Percentiles rank a stretch among this genome's conserved stretches.
Conservation (phyloP, 306 rosid genomes). For the Trifolium repens region DNA sequence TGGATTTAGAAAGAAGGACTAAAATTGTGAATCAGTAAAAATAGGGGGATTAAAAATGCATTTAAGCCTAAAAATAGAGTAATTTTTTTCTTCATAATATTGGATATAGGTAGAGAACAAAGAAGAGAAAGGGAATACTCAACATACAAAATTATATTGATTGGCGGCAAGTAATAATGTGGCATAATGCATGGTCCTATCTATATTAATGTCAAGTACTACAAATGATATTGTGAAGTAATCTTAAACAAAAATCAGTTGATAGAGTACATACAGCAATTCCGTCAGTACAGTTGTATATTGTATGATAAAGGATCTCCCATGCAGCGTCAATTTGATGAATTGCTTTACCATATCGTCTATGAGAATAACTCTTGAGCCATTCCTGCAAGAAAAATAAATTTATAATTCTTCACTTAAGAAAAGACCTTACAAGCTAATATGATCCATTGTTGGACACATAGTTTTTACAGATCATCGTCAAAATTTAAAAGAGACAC, state of each 20-base stretch:
- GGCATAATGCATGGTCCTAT: background rate
- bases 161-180: background rate
- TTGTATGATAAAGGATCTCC: slow-evolving; percentile 86
- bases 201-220: background rate
- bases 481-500: background rate
- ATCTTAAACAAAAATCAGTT: slow-evolving; percentile 5
- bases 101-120: too few species aligned
- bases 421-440: background rate
- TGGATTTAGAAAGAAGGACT: too few species aligned
- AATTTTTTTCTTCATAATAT: too few species aligned
- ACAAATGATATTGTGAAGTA: slow-evolving; percentile 4
- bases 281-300: slow-evolving; percentile 87
- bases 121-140: too few species aligned
- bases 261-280: slow-evolving; percentile 70
- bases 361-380: slow-evolving; percentile 74
- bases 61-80: too few species aligned
- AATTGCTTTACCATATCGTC: slow-evolving; percentile 81
- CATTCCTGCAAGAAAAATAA: slow-evolving; percentile 63
- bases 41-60: too few species aligned
- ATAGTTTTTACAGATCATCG: background rate
- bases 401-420: background rate
- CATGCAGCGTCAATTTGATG: slow-evolving; percentile 81
- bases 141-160: too few species aligned
- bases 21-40: too few species aligned
- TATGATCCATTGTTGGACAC: background rate